Percentiles rank a stretch among this genome's conserved stretches.
phyloP scores from a whole-genome alignment of 169 alveolate species.

The Plasmodium coatneyi region DNA sequence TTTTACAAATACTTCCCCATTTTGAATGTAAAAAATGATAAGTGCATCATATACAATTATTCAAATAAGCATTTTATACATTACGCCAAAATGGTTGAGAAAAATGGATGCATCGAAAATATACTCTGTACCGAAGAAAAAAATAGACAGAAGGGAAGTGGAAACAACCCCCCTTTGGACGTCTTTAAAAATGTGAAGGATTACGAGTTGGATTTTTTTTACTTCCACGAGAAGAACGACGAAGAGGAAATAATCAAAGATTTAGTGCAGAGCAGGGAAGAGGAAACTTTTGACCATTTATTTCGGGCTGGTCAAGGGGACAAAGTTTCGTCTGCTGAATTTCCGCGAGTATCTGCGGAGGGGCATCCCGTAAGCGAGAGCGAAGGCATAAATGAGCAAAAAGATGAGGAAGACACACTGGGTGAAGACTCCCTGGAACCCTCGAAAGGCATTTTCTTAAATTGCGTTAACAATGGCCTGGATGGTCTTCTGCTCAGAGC shows the following conservation, averaged over 20 bases:
- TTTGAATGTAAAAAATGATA: slow-evolving; percentile 32
- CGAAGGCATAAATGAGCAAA: not conserved
- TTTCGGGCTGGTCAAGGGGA: not conserved
- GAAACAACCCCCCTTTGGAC: slow-evolving; percentile 8
- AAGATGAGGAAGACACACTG: not conserved
- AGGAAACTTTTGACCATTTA: slow-evolving; percentile 23
- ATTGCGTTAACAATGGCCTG: slow-evolving; percentile 26
- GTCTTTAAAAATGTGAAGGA: slow-evolving; percentile 65
- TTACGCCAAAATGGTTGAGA: not conserved
- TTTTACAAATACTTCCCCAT: slow-evolving; percentile 59
- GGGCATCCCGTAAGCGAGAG: not conserved
- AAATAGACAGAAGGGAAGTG: not conserved
- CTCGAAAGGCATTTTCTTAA: slow-evolving; percentile 24
- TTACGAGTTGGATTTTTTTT: slow-evolving; percentile 61
- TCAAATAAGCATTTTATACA: slow-evolving; percentile 29
- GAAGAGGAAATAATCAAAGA: slow-evolving; percentile 24
- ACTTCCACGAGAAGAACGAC: slow-evolving; percentile 40
- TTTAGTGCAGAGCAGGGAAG: slow-evolving; percentile 16
- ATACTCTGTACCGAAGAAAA: not conserved
- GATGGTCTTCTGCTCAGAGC: slow-evolving; percentile 14
- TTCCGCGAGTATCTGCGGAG: not conserved
- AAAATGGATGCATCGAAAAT: not conserved
- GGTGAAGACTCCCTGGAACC: not conserved
- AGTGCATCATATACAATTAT: slow-evolving; percentile 53
- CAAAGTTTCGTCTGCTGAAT: not conserved